phyloP scores from a whole-genome alignment of 1,284 basidiomycete genomes.

The Malassezia dermatis region DNA sequence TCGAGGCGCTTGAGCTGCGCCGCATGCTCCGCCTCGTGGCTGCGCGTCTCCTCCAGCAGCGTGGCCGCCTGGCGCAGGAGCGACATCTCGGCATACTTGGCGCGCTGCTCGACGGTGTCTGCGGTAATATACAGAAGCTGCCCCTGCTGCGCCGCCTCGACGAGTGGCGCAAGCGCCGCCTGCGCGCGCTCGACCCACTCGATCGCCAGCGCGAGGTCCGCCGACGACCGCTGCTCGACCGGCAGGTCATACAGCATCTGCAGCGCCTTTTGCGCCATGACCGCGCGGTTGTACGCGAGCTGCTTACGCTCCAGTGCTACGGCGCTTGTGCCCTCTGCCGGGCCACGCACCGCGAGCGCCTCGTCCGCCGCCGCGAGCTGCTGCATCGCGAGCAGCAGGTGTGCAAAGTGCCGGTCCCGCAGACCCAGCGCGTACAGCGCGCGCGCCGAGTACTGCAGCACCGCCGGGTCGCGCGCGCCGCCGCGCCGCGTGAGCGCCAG shows the following conservation, averaged over 20 bases:
- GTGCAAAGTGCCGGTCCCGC: slow-evolving; percentile 26
- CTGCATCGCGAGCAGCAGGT: slow-evolving; percentile 24
- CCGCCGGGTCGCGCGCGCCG: slow-evolving; percentile 21
- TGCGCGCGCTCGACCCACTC: slow-evolving; percentile 28
- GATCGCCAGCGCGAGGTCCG: slow-evolving; percentile 29
- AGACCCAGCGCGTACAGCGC: slow-evolving; percentile 41
- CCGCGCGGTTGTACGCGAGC: slow-evolving; percentile 41
- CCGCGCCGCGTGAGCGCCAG: slow-evolving; percentile 31
- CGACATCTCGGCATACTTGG: slow-evolving; percentile 38
- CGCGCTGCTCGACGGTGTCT: slow-evolving; percentile 43
- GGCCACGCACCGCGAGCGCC: slow-evolving; percentile 4
- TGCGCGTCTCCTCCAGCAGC: slow-evolving; percentile 28
- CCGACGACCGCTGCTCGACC: slow-evolving; percentile 24
- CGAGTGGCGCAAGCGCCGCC: slow-evolving; percentile 12
- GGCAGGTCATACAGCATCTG: slow-evolving; percentile 42
- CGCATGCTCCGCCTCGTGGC: slow-evolving; percentile 27
- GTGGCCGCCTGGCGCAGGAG: slow-evolving; percentile 25
- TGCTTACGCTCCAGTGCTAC: slow-evolving; percentile 25
- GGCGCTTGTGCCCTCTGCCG: neutral
- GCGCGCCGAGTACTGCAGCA: slow-evolving; percentile 39
- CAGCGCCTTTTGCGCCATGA: slow-evolving; percentile 40
- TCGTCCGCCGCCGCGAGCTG: slow-evolving; percentile 27
- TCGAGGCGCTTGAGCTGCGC: slow-evolving; percentile 26
- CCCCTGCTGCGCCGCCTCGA: slow-evolving; percentile 28
- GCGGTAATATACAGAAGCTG: slow-evolving; percentile 37